phyloP scores from a whole-genome alignment of 2,329 filamentous ascomycete species.

The Pyrenophora graminea region DNA sequence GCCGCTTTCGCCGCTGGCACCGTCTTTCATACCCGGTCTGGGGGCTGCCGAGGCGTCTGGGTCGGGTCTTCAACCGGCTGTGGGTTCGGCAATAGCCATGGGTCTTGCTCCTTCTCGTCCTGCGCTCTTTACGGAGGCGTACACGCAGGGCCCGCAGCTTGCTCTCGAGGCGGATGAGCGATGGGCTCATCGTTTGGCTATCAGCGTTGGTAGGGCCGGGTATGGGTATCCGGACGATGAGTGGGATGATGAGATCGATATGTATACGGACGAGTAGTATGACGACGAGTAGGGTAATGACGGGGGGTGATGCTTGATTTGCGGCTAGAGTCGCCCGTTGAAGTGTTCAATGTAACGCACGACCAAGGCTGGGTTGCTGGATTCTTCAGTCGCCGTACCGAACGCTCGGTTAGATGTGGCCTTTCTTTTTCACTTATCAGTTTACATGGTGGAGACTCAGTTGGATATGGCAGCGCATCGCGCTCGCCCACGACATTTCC shows the following conservation, averaged over 20 bases:
- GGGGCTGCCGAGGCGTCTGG: neutral
- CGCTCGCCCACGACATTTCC: no score
- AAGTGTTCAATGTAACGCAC: no score
- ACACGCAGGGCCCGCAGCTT: neutral
- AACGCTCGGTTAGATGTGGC: no score
- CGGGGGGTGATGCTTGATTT: no score
- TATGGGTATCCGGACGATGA: neutral
- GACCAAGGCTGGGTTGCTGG: no score
- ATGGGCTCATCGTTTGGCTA: no score
- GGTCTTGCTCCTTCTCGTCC: neutral
- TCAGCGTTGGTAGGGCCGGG: neutral
- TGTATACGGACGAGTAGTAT: neutral
- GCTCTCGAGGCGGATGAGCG: neutral
- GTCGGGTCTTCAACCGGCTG: neutral
- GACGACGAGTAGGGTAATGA: neutral
- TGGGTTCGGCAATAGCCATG: constrained; percentile 1
- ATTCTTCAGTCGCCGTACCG: no score
- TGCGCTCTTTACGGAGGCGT: constrained; percentile 1
- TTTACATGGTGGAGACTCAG: no score
- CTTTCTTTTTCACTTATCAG: no score
- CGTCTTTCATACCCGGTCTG: neutral
- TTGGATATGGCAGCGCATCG: no score
- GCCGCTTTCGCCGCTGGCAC: neutral
- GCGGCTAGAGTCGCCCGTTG: no score
- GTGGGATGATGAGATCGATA: neutral